phyloP scores from a whole-genome alignment of 768 basidiomycete genomes.

The Ramaria sp. region DNA sequence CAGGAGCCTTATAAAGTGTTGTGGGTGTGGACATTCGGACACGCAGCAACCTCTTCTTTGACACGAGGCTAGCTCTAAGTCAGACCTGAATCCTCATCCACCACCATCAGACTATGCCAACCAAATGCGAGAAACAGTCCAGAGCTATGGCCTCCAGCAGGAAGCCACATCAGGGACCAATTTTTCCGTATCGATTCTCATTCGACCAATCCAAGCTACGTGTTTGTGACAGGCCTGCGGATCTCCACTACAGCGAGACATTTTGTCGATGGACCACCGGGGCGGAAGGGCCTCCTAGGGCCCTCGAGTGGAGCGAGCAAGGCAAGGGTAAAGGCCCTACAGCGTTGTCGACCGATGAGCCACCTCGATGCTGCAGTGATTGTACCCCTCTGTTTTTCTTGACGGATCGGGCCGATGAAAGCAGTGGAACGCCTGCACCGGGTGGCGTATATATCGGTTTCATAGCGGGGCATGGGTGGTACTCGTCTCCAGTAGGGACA shows the following conservation, averaged over 20 bases:
- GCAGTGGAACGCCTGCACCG: not conserved
- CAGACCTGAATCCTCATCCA: not conserved
- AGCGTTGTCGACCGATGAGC: conserved; percentile 3
- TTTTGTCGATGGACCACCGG: conserved; percentile 3
- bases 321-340: conserved; percentile 8
- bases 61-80: too few relatives aligned
- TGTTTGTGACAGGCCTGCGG: not conserved
- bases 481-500: not conserved
- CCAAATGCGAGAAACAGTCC: not conserved
- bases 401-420: not conserved
- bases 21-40: too few relatives aligned
- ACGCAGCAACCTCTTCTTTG: too few relatives aligned
- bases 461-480: conserved; percentile 8
- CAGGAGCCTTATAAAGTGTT: too few relatives aligned
- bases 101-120: not conserved
- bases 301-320: conserved; percentile 3
- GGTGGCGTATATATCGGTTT: not conserved
- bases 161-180: conserved; percentile 4
- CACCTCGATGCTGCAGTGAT: conserved; percentile 5
- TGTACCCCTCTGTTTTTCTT: conserved; percentile 2
- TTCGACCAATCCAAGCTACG: not conserved
- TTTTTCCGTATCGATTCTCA: conserved; percentile 5
- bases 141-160: not conserved
- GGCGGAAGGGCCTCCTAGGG: not conserved
- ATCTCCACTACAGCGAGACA: not conserved